Evolutionary conservation across 768 basidiomycete genomes (phyloP), one percentile per base, ranked within the genome.

Genomic region (Mycena kentingensis): DNA sequence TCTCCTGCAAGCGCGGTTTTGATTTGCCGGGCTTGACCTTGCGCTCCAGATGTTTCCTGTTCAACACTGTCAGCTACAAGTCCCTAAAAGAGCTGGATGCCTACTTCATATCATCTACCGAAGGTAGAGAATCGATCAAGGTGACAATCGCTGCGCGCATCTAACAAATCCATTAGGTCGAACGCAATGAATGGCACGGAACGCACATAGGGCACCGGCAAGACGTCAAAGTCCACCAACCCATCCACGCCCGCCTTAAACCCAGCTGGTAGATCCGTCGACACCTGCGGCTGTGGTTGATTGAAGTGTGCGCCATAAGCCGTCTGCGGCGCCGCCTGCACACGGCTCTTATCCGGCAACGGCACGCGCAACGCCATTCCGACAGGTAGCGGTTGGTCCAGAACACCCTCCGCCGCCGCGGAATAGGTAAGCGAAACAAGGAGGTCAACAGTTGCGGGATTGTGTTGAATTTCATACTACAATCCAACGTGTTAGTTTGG

Each of bases 381-480:
- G 13, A 80, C 63, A 1, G 84, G 83, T 6, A 85, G 70, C 11
- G 81, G 84, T 15, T 84, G 81, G 11, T 81, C 77, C 44, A 85
- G 67, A 3, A 73, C 73, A 3, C 71, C 68, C 54, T 85, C 83
- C 7, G 69, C 67, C 0, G 84, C 84, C 1, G 84, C 76, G 18
- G 73, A 65, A 58, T 84, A 85, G 0, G 83, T 73, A 6, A 88
- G 70, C 18, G 84, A 85, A 18, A 88, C 77, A 4, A 89, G 77
- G 8, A 89, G 75, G 57, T 90, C 87, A 26, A 89, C 86, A 0
- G 80, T 80, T 37, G 73, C 68, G 0, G 84, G 74, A 55, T 88
- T 87, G 51, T 79, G 78, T 18, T 79, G 70, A 49, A 90, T 85
- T 64, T 90, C 87, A 57, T 88, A 87, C 85, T 88, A 44, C 1